These are phyloP conservation scores for Pulveroboletus sp. DNA, from an alignment of 768 basidiomycete genomes.

Conservation along the genomic window DNA sequence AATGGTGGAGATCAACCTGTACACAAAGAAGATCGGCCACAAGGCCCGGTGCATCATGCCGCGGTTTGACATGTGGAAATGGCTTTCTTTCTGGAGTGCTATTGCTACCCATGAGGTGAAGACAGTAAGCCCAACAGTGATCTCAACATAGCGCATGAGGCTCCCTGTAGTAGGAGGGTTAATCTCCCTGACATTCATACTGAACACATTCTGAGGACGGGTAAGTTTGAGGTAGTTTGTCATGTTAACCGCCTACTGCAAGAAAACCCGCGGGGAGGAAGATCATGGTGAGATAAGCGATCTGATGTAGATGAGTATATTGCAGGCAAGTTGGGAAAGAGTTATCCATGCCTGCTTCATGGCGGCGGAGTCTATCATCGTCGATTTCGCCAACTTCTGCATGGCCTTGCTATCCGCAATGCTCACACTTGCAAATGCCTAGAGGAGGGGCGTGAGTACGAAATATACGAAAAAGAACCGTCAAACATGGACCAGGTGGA, in stretches of 20 bases:
- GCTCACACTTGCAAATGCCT: slow-evolving; percentile 60
- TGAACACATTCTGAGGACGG: slow-evolving; percentile 32
- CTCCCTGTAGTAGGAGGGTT: slow-evolving; percentile 20
- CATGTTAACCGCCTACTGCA: slow-evolving; percentile 18
- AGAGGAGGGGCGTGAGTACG: background rate
- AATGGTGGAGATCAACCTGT: background rate
- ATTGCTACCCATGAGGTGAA: slow-evolving; percentile 55
- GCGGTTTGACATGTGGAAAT: slow-evolving; percentile 6
- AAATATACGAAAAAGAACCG: background rate
- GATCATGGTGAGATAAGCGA: slow-evolving; percentile 54
- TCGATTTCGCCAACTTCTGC: slow-evolving; percentile 44
- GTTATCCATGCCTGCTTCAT: slow-evolving; percentile 32
- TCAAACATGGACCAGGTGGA: slow-evolving; percentile 26
- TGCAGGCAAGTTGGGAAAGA: background rate
- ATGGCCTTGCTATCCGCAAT: slow-evolving; percentile 50
- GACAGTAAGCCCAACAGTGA: slow-evolving; percentile 46
- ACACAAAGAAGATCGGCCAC: slow-evolving; percentile 22
- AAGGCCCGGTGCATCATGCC: slow-evolving; percentile 4
- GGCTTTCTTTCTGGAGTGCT: slow-evolving; percentile 39
- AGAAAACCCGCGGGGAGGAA: slow-evolving; percentile 54
- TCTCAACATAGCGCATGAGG: slow-evolving; percentile 37
- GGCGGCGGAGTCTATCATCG: slow-evolving; percentile 40
- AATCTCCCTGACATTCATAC: slow-evolving; percentile 33
- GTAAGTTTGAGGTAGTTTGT: slow-evolving; percentile 3
- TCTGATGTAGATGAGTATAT: slow-evolving; percentile 24